Percentiles rank a stretch among this genome's conserved stretches.
phyloP scores from a whole-genome alignment of 768 basidiomycete genomes.

The Mycena vitilis region DNA sequence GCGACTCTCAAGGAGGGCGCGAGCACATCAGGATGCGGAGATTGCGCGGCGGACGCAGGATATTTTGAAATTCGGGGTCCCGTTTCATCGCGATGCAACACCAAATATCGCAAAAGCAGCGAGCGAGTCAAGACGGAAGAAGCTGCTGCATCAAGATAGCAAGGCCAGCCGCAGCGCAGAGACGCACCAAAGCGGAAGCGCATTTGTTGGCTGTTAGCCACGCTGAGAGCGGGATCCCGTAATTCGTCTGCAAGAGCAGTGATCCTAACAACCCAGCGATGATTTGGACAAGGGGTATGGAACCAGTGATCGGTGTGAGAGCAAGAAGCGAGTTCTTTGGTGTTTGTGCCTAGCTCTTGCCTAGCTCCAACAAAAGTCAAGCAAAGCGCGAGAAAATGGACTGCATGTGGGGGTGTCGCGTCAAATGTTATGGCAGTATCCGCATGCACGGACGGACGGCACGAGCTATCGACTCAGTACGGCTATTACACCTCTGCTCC shows the following conservation, averaged over 20 bases:
- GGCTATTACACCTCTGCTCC: too few relatives aligned
- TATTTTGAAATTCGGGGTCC: background rate
- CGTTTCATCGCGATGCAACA: background rate
- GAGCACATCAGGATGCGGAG: background rate
- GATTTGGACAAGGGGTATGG: too few relatives aligned
- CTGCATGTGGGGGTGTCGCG: too few relatives aligned
- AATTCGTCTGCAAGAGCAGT: background rate
- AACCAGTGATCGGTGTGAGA: background rate
- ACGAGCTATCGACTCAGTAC: too few relatives aligned
- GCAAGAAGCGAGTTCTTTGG: background rate
- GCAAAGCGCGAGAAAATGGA: background rate
- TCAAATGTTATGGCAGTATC: too few relatives aligned
- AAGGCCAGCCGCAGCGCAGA: background rate
- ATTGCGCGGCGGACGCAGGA: background rate
- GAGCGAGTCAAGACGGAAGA: background rate
- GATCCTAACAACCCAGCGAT: too few relatives aligned
- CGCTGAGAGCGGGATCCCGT: background rate
- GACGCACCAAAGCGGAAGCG: background rate
- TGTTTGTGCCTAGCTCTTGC: conserved; percentile 2
- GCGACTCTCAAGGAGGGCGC: background rate
- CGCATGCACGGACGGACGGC: too few relatives aligned
- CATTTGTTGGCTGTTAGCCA: background rate
- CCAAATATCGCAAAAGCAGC: background rate
- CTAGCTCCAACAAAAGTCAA: background rate
- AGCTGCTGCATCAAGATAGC: background rate